Evolutionary conservation across 352 stramenopile genomes (phyloP).

Genomic region (Pythium apleroticum): DNA sequence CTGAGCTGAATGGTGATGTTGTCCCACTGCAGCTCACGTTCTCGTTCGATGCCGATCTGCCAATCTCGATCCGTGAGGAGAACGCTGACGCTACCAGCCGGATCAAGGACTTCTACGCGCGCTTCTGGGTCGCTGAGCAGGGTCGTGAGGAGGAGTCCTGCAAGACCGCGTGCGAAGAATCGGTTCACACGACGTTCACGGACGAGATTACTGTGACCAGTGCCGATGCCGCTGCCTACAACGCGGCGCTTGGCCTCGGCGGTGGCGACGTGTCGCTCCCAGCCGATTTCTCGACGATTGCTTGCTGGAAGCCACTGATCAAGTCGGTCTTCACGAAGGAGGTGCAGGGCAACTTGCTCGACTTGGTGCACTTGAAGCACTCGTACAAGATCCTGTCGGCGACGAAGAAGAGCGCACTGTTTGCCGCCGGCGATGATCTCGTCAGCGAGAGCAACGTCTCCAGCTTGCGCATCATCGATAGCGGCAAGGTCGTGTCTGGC

Average conservation of each 20-base stretch:
- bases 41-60: conserved; percentile 41
- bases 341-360: conserved; percentile 77
- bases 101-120: conserved; percentile 77
- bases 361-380: conserved; percentile 84
- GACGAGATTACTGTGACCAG: conserved; percentile 59
- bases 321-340: conserved; percentile 83
- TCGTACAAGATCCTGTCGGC: conserved; percentile 71
- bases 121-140: conserved; percentile 70
- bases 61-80: conserved; percentile 53
- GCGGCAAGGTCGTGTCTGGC: conserved; percentile 76
- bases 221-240: conserved; percentile 62
- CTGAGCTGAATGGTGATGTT: conserved; percentile 40
- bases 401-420: conserved; percentile 32
- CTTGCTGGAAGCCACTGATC: conserved; percentile 80
- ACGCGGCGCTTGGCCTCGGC: conserved; percentile 47
- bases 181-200: conserved; percentile 59
- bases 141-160: conserved; percentile 62
- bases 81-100: conserved; percentile 44
- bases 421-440: conserved; percentile 67
- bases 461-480: conserved; percentile 72
- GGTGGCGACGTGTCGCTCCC: conserved; percentile 37
- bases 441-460: conserved; percentile 71
- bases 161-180: conserved; percentile 52
- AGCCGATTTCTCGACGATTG: conserved; percentile 78
- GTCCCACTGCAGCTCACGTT: conserved; percentile 64